Evolutionary conservation across 371 early-diverging fungal species (phyloP).

Genomic region (Entomophthora muscae): DNA sequence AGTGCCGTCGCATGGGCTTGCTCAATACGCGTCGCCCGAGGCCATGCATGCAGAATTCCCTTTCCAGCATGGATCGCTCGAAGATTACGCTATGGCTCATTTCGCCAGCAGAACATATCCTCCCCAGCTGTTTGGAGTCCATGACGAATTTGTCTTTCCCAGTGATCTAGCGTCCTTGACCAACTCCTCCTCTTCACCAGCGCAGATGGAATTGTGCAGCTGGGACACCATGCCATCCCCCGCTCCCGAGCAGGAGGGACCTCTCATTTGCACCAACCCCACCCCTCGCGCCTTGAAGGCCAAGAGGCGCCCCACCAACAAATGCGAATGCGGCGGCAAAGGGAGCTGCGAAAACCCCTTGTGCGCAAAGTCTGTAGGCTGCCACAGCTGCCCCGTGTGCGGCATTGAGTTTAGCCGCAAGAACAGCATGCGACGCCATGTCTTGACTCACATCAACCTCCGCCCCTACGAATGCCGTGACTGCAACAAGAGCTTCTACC

Average conservation of each 20-base stretch:
- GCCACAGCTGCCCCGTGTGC: constrained; percentile 7
- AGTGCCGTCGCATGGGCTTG: too few relatives aligned
- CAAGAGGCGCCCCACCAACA: constrained; percentile 7
- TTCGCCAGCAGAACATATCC: too few relatives aligned
- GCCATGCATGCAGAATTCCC: too few relatives aligned
- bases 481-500: constrained; percentile 4
- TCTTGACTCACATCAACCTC: constrained; percentile 8
- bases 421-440: constrained; percentile 10
- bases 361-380: constrained; percentile 1
- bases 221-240: background rate
- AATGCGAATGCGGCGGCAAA: constrained; percentile 6
- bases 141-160: too few relatives aligned
- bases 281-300: constrained; percentile 7
- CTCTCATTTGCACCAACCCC: background rate
- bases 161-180: too few relatives aligned
- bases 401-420: constrained; percentile 7
- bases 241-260: background rate
- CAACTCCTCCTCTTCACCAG: too few relatives aligned
- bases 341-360: background rate
- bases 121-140: too few relatives aligned
- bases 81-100: too few relatives aligned
- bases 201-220: too few relatives aligned
- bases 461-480: constrained; percentile 5
- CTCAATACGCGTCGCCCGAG: too few relatives aligned
- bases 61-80: too few relatives aligned